phyloP scores from a whole-genome alignment of 805 yeast genomes.

The Kregervanrija fluxuum region DNA sequence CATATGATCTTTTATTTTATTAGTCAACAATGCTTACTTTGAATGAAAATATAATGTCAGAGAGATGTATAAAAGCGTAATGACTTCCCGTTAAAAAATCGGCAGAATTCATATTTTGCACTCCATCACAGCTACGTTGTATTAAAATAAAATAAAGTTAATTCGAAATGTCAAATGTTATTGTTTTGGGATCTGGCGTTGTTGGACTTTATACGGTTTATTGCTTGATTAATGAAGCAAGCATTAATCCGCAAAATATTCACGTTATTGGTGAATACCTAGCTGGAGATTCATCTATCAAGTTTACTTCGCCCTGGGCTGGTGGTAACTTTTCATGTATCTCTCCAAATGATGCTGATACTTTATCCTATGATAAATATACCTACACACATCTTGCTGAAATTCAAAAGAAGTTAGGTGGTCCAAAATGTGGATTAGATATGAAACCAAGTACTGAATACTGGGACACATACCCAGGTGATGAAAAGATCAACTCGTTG shows the following conservation, averaged over 20 bases:
- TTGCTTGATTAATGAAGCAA: conserved; percentile 35
- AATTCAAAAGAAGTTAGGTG: conserved; percentile 42
- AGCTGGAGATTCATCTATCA: conserved; percentile 72
- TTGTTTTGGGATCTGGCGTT: conserved; percentile 49
- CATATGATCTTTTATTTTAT: too few species aligned
- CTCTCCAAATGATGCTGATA: conserved; percentile 45
- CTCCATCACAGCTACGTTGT: background rate
- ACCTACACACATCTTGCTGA: conserved; percentile 44
- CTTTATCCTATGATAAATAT: conserved; percentile 44
- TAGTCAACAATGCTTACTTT: too few species aligned
- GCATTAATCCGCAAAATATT: conserved; percentile 35
- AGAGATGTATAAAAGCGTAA: too few species aligned
- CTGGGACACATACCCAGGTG: conserved; percentile 44
- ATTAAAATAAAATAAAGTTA: too few species aligned
- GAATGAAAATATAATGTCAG: too few species aligned
- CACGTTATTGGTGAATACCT: conserved; percentile 54
- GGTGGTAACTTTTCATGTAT: conserved; percentile 57
- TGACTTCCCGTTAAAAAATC: too few species aligned
- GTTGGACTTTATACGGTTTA: conserved; percentile 57
- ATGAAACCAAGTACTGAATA: conserved; percentile 44
- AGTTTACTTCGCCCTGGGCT: conserved; percentile 78
- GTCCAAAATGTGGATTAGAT: conserved; percentile 44
- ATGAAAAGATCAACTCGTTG: conserved; percentile 40
- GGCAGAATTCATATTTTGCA: background rate
- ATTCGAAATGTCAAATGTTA: conserved; percentile 7